Evolutionary conservation across 2,329 filamentous ascomycete genomes (phyloP).

Genomic region (Capronia americana): DNA sequence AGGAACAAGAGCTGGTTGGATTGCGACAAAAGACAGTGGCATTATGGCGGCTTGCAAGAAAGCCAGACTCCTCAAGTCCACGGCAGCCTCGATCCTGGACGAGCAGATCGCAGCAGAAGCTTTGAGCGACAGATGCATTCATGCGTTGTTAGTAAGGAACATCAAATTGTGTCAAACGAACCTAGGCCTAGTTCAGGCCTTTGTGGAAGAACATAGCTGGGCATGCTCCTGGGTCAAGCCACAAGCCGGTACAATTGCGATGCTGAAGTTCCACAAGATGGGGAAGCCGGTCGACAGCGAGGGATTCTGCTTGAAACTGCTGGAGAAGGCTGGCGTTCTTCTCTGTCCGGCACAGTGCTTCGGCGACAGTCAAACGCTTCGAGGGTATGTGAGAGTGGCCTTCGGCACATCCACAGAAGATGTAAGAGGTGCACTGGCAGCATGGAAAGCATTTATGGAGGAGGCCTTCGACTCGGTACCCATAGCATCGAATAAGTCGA

Average conservation of each 20-base stretch:
- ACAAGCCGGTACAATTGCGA: conserved; percentile 78
- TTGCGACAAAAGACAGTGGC: conserved; percentile 68
- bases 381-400: conserved; percentile 77
- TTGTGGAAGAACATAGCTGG: conserved; percentile 68
- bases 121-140: conserved; percentile 68
- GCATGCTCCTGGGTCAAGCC: conserved; percentile 75
- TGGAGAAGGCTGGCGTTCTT: conserved; percentile 73
- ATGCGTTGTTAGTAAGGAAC: conserved; percentile 68
- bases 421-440: conserved; percentile 69
- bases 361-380: conserved; percentile 69
- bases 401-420: conserved; percentile 75
- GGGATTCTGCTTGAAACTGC: conserved; percentile 71
- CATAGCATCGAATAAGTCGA: conserved; percentile 22
- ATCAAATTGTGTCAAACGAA: conserved; percentile 72
- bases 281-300: conserved; percentile 72
- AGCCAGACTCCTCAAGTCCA: conserved; percentile 82
- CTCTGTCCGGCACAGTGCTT: conserved; percentile 79
- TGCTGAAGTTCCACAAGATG: conserved; percentile 71
- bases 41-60: conserved; percentile 69
- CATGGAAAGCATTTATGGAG: conserved; percentile 61
- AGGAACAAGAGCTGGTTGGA: conserved; percentile 82
- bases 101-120: conserved; percentile 80
- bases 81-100: conserved; percentile 82
- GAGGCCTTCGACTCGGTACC: conserved; percentile 62
- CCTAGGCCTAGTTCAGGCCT: conserved; percentile 68